Conservation (phyloP, 768 basidiomycete genomes). For the Tulasnella sp. region DNA sequence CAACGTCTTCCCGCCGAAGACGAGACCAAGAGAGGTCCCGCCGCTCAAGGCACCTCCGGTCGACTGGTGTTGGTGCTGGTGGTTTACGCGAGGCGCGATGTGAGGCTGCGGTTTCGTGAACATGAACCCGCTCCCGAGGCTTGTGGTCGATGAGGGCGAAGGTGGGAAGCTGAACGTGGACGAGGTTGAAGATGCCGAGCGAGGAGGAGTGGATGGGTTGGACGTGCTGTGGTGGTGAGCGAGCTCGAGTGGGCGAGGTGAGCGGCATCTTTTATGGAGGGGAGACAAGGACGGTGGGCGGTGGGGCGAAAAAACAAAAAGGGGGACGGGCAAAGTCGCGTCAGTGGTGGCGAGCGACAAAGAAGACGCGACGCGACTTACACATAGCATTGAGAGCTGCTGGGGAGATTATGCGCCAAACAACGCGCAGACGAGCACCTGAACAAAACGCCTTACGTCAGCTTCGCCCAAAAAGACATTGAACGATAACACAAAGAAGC, state of each 20-base stretch:
- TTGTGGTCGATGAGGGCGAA: slow-evolving; percentile 17
- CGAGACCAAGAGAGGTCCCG: background rate
- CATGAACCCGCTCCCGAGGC: background rate
- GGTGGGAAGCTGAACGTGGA: slow-evolving; percentile 23
- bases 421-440: slow-evolving; percentile 7
- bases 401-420: background rate
- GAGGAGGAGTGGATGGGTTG: slow-evolving; percentile 1
- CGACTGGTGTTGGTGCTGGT: background rate
- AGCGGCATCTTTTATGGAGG: background rate
- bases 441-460: slow-evolving; percentile 22
- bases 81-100: background rate
- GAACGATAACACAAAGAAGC: background rate
- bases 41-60: background rate
- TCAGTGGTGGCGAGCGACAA: too few species aligned
- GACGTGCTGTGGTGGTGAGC: slow-evolving; percentile 17
- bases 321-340: too few species aligned
- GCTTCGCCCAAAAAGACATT: background rate
- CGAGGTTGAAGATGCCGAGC: slow-evolving; percentile 16
- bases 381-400: background rate
- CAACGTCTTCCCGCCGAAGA: background rate
- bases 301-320: slow-evolving; percentile 10
- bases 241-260: slow-evolving; percentile 7
- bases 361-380: background rate
- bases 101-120: background rate
- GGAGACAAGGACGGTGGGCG: background rate